Conservation (phyloP, 129 eudicot genomes). For the Arctium lappa region DNA sequence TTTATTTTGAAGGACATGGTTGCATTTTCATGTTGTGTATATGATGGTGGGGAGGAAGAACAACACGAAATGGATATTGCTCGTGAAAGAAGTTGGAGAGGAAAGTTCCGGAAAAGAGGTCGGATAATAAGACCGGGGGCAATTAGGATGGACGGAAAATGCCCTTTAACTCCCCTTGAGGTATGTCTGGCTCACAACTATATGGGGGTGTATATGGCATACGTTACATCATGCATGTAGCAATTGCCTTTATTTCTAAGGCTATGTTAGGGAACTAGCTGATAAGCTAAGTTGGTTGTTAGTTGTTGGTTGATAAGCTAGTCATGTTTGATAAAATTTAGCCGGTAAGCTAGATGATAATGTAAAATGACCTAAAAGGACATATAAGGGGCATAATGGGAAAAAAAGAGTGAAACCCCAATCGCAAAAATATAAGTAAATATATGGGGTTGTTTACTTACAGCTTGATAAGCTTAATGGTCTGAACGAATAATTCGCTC, state of each 20-base stretch:
- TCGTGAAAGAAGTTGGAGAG: slow-evolving; percentile 99
- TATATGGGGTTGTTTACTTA: not conserved
- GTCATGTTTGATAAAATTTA: not conserved
- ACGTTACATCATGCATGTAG: not conserved
- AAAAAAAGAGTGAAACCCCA: not conserved
- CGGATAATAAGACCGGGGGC: slow-evolving; percentile 94
- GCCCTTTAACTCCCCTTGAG: slow-evolving; percentile 98
- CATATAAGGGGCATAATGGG: not conserved
- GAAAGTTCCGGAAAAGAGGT: slow-evolving; percentile 86
- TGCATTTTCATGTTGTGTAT: slow-evolving; percentile 95
- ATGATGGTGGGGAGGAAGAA: slow-evolving; percentile 99
- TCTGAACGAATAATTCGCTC: not conserved
- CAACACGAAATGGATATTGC: slow-evolving; percentile 95
- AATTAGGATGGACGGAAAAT: slow-evolving; percentile 90
- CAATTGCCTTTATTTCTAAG: not conserved
- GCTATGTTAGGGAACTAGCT: not conserved
- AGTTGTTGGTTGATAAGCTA: not conserved
- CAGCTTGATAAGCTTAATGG: not conserved
- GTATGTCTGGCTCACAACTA: slow-evolving; percentile 32
- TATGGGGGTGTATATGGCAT: not conserved
- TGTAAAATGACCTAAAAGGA: not conserved
- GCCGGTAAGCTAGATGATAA: not conserved
- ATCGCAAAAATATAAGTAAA: not conserved
- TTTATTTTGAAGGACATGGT: slow-evolving; percentile 80
- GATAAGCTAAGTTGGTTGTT: not conserved